phyloP scores from a whole-genome alignment of 2,329 filamentous ascomycete species.

The Apiospora kogelbergensis region DNA sequence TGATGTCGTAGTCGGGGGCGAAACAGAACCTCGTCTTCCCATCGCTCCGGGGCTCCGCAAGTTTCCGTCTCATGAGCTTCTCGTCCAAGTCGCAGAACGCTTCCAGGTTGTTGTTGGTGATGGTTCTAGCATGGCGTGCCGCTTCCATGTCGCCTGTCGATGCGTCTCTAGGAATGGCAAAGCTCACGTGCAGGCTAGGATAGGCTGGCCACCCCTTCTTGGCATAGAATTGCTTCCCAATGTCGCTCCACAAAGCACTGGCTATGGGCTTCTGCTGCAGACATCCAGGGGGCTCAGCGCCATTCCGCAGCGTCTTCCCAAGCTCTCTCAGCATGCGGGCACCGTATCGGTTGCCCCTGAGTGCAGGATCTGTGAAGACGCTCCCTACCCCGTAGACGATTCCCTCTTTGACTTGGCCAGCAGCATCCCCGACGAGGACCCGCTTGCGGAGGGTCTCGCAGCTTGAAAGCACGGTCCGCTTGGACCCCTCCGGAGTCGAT shows the following conservation, averaged over 20 bases:
- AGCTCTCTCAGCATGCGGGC: conserved; percentile 72
- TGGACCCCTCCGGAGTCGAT: neutral
- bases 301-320: conserved; percentile 30
- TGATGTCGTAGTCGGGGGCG: conserved; percentile 64
- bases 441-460: conserved; percentile 65
- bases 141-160: conserved; percentile 19
- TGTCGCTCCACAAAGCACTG: conserved; percentile 83
- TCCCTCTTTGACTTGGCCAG: conserved; percentile 49
- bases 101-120: conserved; percentile 62
- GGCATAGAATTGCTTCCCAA: conserved; percentile 81
- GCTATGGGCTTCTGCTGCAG: conserved; percentile 49
- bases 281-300: conserved; percentile 14
- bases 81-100: conserved; percentile 66
- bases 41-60: conserved; percentile 39
- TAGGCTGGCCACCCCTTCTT: conserved; percentile 75
- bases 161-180: conserved; percentile 42
- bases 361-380: conserved; percentile 71
- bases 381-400: conserved; percentile 74
- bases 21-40: conserved; percentile 61
- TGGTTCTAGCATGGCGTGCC: conserved; percentile 32
- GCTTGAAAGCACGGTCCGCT: conserved; percentile 57
- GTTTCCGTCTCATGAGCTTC: conserved; percentile 52
- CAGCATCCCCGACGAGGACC: conserved; percentile 44
- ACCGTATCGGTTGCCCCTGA: conserved; percentile 74
- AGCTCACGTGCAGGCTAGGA: conserved; percentile 68